phyloP scores from a whole-genome alignment of 345 rosid species.

The Citrus reticulata region DNA sequence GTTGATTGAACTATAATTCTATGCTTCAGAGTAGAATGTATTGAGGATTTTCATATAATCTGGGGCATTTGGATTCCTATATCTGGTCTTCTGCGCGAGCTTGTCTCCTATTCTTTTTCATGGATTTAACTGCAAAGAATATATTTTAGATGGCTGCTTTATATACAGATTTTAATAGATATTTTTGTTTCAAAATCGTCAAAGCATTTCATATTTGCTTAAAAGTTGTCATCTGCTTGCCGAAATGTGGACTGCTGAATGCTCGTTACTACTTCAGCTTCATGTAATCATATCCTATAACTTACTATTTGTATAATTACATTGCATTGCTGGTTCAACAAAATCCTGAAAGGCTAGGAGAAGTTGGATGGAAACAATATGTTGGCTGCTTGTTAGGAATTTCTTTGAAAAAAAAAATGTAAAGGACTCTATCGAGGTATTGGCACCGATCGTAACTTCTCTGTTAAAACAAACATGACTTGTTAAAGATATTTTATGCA shows the following conservation, averaged over 20 bases:
- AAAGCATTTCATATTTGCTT: neutral
- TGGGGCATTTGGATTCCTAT: neutral
- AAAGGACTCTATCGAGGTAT: neutral
- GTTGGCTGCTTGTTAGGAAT: too few species aligned
- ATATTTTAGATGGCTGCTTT: neutral
- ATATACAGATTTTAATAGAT: neutral
- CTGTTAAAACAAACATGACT: neutral
- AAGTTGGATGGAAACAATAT: neutral
- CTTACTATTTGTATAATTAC: neutral
- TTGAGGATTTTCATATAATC: neutral
- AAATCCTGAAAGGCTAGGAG: neutral
- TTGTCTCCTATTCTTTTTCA: neutral
- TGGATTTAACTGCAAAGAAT: neutral
- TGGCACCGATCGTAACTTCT: neutral
- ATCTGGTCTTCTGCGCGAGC: neutral
- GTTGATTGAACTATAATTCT: neutral
- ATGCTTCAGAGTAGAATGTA: neutral
- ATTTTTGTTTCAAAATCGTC: neutral
- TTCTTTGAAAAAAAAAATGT: neutral
- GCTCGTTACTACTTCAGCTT: neutral
- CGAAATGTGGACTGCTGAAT: neutral
- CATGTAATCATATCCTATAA: neutral
- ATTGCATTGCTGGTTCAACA: neutral
- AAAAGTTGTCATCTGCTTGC: neutral
- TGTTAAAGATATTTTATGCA: neutral